Evolutionary conservation across 805 yeast genomes (phyloP), one percentile per base, ranked within the genome.

Genomic region (Tetrapisispora arboricola): DNA sequence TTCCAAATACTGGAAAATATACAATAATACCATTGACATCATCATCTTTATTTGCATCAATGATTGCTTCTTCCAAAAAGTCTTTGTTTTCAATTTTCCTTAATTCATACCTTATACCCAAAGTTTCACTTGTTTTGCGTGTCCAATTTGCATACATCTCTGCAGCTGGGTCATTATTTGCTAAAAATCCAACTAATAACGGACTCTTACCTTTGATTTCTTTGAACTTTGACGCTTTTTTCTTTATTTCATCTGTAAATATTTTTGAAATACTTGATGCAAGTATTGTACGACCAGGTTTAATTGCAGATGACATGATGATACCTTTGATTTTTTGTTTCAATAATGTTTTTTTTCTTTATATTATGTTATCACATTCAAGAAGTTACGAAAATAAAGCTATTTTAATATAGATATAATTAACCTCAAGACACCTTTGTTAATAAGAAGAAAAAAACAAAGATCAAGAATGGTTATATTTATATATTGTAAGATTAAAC

Each of bases 91-190:
- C 68, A 16, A 82, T 78, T 51, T 76, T 73, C 24, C 83, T 64
- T 48, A 92, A 66, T 58, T 87, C 90, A 60, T 85, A 92, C 27
- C 74, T 66, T 65, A 92, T 87, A 0, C 98, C 98, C 43, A 87
- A 65, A 17, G 84, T 78, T 54, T 77, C 81, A 50, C 92, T 77
- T 1, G 97, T 90, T 58, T 86, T 88, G 22, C 82, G 84, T 0
- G 98, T 90, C 96, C 96, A 92, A 38, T 78, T 79, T 36, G 98
- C 97, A 60, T 92, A 92, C 83, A 83, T 83, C 54, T 74, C 73
- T 6, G 96, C 97, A 11, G 97, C 96, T 2, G 96, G 97, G 53
- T 92, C 98, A 13, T 72, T 69, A 60, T 92, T 92, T 13, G 96
- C 96, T 32, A 92, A 68, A 46, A 92, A 77, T 0, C 98, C 98